A percentile compares a stretch with the other conserved stretches of the same genome.
phyloP scores from a whole-genome alignment of 1,139 yeast species.

The Pichia sp. region DNA sequence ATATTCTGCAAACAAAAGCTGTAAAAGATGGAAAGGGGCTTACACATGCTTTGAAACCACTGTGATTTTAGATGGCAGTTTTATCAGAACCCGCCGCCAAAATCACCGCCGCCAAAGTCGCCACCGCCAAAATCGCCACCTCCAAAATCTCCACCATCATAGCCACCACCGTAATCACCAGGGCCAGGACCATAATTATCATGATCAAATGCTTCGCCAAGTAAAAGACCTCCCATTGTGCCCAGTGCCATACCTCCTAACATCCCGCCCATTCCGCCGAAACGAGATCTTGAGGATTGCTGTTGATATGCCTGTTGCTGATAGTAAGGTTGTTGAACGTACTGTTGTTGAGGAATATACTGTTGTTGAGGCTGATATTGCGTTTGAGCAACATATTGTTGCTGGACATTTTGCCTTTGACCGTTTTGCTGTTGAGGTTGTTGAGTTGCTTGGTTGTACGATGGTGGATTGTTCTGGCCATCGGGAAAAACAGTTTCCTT shows the following conservation, averaged over 20 bases:
- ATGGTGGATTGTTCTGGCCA: slow-evolving; percentile 30
- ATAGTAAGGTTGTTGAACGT: slow-evolving; percentile 18
- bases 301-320: slow-evolving; percentile 12
- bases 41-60: too few species aligned
- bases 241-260: slow-evolving; percentile 33
- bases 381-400: slow-evolving; percentile 22
- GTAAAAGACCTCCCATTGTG: slow-evolving; percentile 28
- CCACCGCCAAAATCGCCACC: slow-evolving; percentile 25
- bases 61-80: too few species aligned
- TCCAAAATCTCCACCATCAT: slow-evolving; percentile 27
- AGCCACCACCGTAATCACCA: slow-evolving; percentile 18
- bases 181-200: slow-evolving; percentile 11
- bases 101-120: too few species aligned
- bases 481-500: slow-evolving; percentile 45
- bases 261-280: slow-evolving; percentile 31
- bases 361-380: slow-evolving; percentile 23
- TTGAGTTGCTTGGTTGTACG: slow-evolving; percentile 17
- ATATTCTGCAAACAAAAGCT: too few species aligned
- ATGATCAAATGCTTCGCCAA: slow-evolving; percentile 16
- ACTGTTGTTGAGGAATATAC: slow-evolving; percentile 16
- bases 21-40: too few species aligned
- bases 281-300: slow-evolving; percentile 18
- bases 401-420: slow-evolving; percentile 16
- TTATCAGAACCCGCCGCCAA: too few species aligned
- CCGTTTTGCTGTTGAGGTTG: slow-evolving; percentile 22